Base-by-base conservation (phyloP, 2,329 filamentous ascomycete species). In the Colletotrichum abscissum region DNA sequence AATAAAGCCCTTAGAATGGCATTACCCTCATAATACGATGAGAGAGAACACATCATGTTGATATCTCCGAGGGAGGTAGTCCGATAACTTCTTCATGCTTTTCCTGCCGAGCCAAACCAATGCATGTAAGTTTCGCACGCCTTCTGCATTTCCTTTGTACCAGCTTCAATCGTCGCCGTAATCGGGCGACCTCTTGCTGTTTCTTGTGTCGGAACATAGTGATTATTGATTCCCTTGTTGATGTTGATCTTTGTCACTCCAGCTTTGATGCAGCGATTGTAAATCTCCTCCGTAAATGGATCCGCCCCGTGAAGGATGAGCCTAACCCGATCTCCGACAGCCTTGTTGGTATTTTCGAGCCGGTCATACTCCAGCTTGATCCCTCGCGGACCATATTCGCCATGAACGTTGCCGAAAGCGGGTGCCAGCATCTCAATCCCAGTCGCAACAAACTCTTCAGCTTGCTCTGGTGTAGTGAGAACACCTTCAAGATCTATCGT, bases 391-490 rank as follows among this genome's bases (percentile, higher is more conserved):
- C 92, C 92, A 81, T 95, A 94, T 77, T 92, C 89, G 6, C 93
- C 93, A 82, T 95, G 93, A 46, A 95, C 91, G 77, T 94, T 95
- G 2, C 93, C 93, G 82, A 95, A 94, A 0, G 92, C 92, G 0
- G 93, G 93, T 5, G 93, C 93, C 12, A 95, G 84, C 84, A 92
- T 92, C 77, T 94, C 91, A 77, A 95, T 92, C 0, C 92, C 93
- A 11, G 92, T 93, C 3, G 85, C 88, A 3, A 94, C 87, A 77
- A 95, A 95, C 77, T 93, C 90, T 74, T 91, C 87, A 11, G 91
- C 92, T 81, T 95, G 89, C 74, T 93, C 91, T 0, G 89, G 87
- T 0, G 92, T 94, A 0, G 92, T 95, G 76, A 94, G 72, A 81
- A 81, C 62, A 76, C 87, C 80, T 84, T 86, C 76, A 68, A 84